Conservation (phyloP, 2,329 filamentous ascomycete species). For the Aspergillus ochraceoroseus region DNA sequence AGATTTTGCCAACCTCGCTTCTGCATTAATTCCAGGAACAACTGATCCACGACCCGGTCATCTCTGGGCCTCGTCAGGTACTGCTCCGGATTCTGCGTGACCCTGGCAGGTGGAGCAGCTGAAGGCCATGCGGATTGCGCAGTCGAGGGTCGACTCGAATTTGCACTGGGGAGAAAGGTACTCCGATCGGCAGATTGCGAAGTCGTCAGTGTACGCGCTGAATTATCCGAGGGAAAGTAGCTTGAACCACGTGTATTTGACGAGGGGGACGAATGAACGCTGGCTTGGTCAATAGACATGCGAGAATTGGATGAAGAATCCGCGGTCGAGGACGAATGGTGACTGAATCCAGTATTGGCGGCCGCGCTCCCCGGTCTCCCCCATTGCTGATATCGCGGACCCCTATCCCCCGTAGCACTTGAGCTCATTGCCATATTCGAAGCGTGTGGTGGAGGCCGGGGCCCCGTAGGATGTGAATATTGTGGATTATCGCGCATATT, state of each 20-base stretch:
- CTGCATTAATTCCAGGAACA: slow-evolving; percentile 92
- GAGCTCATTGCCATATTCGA: slow-evolving; percentile 62
- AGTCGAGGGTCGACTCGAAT: slow-evolving; percentile 30
- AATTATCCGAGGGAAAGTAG: slow-evolving; percentile 53
- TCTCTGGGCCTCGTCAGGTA: slow-evolving; percentile 43
- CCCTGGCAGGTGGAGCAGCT: slow-evolving; percentile 29
- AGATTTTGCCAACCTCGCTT: slow-evolving; percentile 97
- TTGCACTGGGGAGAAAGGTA: slow-evolving; percentile 24
- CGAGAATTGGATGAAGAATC: slow-evolving; percentile 52
- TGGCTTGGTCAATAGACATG: slow-evolving; percentile 60
- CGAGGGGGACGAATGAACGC: slow-evolving; percentile 58
- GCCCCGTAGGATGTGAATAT: slow-evolving; percentile 56
- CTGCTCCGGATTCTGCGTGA: slow-evolving; percentile 31
- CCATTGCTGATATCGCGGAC: slow-evolving; percentile 75
- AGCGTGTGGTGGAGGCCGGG: slow-evolving; percentile 55
- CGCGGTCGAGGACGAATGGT: slow-evolving; percentile 55
- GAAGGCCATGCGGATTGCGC: slow-evolving; percentile 30
- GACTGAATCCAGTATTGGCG: slow-evolving; percentile 50
- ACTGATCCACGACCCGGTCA: slow-evolving; percentile 78
- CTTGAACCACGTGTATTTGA: slow-evolving; percentile 55
- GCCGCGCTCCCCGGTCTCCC: slow-evolving; percentile 56
- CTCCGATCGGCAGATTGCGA: slow-evolving; percentile 37
- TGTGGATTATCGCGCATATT: slow-evolving; percentile 47
- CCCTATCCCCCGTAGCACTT: slow-evolving; percentile 63
- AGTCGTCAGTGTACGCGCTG: slow-evolving; percentile 42